Evolutionary conservation across 78 protist species (phyloP).

Genomic region (Fonticula alba): DNA sequence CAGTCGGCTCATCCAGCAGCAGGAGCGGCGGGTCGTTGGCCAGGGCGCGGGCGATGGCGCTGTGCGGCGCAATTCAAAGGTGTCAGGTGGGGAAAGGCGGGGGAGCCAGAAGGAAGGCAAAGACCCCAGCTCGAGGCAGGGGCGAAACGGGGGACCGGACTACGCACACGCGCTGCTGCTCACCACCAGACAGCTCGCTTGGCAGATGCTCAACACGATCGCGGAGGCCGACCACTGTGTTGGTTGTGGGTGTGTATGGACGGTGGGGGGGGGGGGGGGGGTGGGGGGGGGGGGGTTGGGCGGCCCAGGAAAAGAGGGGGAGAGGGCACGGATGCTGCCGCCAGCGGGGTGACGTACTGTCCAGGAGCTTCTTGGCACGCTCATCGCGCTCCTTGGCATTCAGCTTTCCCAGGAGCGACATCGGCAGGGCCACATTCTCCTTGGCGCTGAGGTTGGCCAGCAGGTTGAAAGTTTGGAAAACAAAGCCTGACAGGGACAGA

Average conservation of each 20-base stretch:
- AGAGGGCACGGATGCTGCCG: neutral
- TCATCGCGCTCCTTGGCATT: slow-evolving; percentile 23
- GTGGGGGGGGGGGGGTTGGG: too few species aligned
- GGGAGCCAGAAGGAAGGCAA: too few species aligned
- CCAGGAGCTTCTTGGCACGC: slow-evolving; percentile 28
- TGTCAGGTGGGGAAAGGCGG: too few species aligned
- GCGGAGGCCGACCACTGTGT: slow-evolving; percentile 70
- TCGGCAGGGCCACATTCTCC: slow-evolving; percentile 84
- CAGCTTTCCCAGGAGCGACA: slow-evolving; percentile 61
- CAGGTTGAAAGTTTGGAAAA: slow-evolving; percentile 81
- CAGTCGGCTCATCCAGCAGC: slow-evolving; percentile 84
- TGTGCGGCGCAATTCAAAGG: neutral
- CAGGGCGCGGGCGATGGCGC: slow-evolving; percentile 74
- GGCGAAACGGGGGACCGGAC: neutral
- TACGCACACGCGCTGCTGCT: slow-evolving; percentile 72
- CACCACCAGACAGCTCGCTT: slow-evolving; percentile 86
- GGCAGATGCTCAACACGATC: slow-evolving; percentile 77
- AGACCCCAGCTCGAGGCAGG: neutral
- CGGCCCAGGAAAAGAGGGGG: too few species aligned
- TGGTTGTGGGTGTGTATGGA: too few species aligned
- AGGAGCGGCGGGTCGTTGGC: slow-evolving; percentile 71
- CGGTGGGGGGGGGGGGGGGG: too few species aligned
- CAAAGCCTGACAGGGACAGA: slow-evolving; percentile 52
- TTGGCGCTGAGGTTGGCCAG: slow-evolving; percentile 75
- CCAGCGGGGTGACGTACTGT: neutral